These are phyloP conservation scores for Psilocybe cyanescens DNA, from an alignment of 768 basidiomycete species.

Conservation along the genomic window DNA sequence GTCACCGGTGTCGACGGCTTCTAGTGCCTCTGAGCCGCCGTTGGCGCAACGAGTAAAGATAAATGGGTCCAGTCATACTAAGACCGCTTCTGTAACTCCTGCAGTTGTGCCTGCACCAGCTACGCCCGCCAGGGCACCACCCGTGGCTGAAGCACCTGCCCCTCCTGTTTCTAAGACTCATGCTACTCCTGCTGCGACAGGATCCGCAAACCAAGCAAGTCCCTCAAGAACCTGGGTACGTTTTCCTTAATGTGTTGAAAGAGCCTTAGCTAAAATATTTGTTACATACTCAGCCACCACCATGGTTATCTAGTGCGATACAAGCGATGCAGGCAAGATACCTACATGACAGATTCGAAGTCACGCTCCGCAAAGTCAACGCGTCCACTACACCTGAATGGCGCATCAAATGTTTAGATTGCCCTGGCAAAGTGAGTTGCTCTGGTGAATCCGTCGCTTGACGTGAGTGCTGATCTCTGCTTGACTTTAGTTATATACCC, in stretches of 20 bases:
- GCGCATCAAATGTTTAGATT: constrained; percentile 90
- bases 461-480: constrained; percentile 12
- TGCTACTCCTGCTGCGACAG: constrained; percentile 12
- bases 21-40: constrained; percentile 75
- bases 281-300: constrained; percentile 49
- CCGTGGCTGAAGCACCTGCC: constrained; percentile 18
- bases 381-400: constrained; percentile 73
- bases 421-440: constrained; percentile 82
- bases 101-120: constrained; percentile 10
- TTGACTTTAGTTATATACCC: constrained; percentile 74
- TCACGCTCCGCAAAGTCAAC: constrained; percentile 64
- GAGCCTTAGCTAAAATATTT: neutral
- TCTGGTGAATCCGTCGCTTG: neutral
- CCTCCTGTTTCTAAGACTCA: constrained; percentile 18
- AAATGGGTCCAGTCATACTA: constrained; percentile 49
- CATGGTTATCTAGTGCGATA: constrained; percentile 75
- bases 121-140: constrained; percentile 19
- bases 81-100: constrained; percentile 3
- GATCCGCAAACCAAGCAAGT: constrained; percentile 24
- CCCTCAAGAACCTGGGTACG: constrained; percentile 34
- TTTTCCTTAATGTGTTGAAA: neutral
- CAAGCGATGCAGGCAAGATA: constrained; percentile 71
- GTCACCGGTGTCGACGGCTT: constrained; percentile 74
- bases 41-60: constrained; percentile 68
- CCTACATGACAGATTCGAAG: constrained; percentile 83